Evolutionary conservation across 192 early-diverging fungal species (phyloP).

Genomic region (Entomortierella parvispora): DNA sequence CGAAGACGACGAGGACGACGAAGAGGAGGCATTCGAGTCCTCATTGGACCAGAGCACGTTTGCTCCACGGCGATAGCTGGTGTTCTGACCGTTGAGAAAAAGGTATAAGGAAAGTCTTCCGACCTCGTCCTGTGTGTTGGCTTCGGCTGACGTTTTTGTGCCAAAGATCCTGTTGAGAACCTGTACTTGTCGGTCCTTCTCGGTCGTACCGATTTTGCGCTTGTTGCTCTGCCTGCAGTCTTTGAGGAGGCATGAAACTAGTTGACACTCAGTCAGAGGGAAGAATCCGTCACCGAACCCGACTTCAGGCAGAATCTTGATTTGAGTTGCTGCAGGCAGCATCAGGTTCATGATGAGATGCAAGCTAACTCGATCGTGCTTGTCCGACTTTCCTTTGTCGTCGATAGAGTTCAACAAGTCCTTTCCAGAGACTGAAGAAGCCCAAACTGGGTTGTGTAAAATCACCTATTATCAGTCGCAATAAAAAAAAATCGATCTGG

Average conservation of each 20-base stretch:
- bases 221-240: constrained; percentile 10
- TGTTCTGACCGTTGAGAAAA: constrained; percentile 23
- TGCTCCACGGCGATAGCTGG: constrained; percentile 25
- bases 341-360: constrained; percentile 22
- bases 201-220: too few relatives aligned
- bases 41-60: constrained; percentile 13
- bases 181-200: not conserved
- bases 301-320: constrained; percentile 17
- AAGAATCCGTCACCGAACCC: constrained; percentile 18
- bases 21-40: not conserved
- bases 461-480: constrained; percentile 10
- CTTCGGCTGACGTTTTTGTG: constrained; percentile 8
- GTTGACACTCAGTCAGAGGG: constrained; percentile 15
- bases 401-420: constrained; percentile 21
- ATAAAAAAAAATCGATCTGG: constrained; percentile 10
- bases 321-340: constrained; percentile 19
- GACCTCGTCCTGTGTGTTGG: constrained; percentile 29
- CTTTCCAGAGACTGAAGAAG: constrained; percentile 12
- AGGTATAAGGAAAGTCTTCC: constrained; percentile 15
- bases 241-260: constrained; percentile 15
- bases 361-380: constrained; percentile 17
- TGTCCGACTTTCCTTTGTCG: constrained; percentile 4
- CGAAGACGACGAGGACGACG: constrained; percentile 4
- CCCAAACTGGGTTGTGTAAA: constrained; percentile 16
- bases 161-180: constrained; percentile 17